A percentile compares a stretch with the other conserved stretches of the same genome.
These are phyloP conservation scores for Eucalyptus albens DNA, from an alignment of 345 rosid genomes.

Conservation along the genomic window DNA sequence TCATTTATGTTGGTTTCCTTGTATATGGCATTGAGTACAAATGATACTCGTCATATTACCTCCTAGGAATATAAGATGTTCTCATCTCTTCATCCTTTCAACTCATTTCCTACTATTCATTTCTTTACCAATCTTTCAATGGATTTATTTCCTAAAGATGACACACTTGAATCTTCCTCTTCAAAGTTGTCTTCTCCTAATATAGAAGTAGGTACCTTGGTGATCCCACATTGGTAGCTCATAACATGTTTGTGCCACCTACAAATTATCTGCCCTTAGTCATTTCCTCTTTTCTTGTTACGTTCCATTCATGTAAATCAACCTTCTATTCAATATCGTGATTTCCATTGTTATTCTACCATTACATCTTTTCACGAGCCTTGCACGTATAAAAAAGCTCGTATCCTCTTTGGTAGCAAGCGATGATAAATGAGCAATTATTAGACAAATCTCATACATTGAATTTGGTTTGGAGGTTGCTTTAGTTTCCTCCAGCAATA, in stretches of 20 bases:
- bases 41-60: background rate
- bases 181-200: background rate
- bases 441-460: background rate
- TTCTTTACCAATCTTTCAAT: background rate
- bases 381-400: background rate
- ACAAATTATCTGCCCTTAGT: background rate
- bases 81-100: background rate
- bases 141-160: background rate
- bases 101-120: background rate
- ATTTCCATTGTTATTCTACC: background rate
- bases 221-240: background rate
- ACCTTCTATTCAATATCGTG: background rate
- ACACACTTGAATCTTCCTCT: background rate
- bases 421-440: background rate
- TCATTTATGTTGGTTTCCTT: background rate
- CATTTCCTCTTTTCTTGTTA: background rate
- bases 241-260: background rate
- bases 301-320: background rate
- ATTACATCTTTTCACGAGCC: background rate
- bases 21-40: background rate
- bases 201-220: background rate
- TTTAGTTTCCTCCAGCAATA: background rate
- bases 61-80: background rate
- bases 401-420: background rate
- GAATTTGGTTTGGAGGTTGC: background rate